These are phyloP conservation scores for Cantharellus cinnabarinus DNA, from an alignment of 768 basidiomycete species.

Conservation along the genomic window DNA sequence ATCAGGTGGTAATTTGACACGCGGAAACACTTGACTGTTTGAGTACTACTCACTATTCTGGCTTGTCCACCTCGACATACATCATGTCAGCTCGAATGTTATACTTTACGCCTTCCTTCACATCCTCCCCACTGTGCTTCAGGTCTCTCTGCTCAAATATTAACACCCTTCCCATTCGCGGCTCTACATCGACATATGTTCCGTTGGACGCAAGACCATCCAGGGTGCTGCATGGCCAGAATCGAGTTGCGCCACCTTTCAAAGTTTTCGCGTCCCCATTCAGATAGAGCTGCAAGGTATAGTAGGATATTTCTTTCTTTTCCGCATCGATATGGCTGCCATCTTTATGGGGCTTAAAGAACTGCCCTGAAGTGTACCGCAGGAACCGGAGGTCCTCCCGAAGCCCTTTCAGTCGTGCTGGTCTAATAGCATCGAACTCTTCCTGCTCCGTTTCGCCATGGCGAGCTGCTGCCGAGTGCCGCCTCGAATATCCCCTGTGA, in stretches of 20 bases:
- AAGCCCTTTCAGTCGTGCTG: slow-evolving; percentile 2
- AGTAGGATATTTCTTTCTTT: slow-evolving; percentile 6
- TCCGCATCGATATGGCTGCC: slow-evolving; percentile 2
- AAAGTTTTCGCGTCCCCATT: slow-evolving; percentile 4
- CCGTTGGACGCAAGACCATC: background rate
- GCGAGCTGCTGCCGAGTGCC: background rate
- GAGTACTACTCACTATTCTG: too few species aligned
- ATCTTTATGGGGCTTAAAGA: slow-evolving; percentile 6
- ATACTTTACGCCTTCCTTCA: slow-evolving; percentile 5
- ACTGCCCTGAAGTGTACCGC: slow-evolving; percentile 6
- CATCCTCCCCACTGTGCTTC: slow-evolving; percentile 6
- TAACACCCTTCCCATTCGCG: slow-evolving; percentile 4
- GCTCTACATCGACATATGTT: slow-evolving; percentile 6
- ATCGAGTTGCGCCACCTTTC: slow-evolving; percentile 7
- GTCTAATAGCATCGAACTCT: background rate
- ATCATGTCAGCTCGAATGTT: slow-evolving; percentile 7
- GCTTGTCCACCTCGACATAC: background rate
- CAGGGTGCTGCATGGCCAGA: background rate
- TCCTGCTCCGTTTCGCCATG: too few species aligned
- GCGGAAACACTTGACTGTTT: too few species aligned
- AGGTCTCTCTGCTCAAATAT: slow-evolving; percentile 6
- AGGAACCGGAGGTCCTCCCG: slow-evolving; percentile 7
- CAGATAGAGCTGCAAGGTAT: slow-evolving; percentile 7
- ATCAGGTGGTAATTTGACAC: too few species aligned
- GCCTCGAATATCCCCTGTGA: background rate